A percentile compares a stretch with the other conserved stretches of the same genome.
These are phyloP conservation scores for Brassica cretica DNA, from an alignment of 345 rosid species.

Conservation along the genomic window DNA sequence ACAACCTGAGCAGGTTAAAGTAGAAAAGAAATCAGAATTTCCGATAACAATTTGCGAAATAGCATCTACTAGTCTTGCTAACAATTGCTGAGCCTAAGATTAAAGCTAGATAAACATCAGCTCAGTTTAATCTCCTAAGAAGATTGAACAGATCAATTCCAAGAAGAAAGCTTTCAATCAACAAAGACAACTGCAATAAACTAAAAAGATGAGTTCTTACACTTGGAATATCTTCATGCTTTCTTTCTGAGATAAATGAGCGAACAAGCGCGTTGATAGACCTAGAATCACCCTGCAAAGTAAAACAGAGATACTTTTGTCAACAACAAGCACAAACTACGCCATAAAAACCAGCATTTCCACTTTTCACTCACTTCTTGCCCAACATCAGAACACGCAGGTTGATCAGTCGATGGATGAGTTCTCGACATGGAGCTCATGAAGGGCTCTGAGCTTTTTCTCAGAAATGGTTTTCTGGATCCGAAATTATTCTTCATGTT, in stretches of 20 bases:
- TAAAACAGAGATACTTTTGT: background rate
- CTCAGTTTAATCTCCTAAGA: background rate
- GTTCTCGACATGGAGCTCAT: conserved; percentile 57
- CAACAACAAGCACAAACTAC: conserved; percentile 1
- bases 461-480: conserved; percentile 52
- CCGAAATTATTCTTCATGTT: conserved; percentile 46
- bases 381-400: conserved; percentile 36
- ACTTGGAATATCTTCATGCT: conserved; percentile 70
- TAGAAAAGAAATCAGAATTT: conserved; percentile 15
- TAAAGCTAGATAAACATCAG: background rate
- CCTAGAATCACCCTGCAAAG: conserved; percentile 53
- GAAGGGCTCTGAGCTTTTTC: conserved; percentile 69
- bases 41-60: background rate
- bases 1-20: conserved; percentile 50
- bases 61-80: conserved; percentile 14
- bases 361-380: conserved; percentile 57
- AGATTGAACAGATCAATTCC: background rate
- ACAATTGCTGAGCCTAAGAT: background rate
- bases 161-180: conserved; percentile 9
- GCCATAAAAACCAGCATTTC: conserved; percentile 15
- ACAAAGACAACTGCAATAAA: conserved; percentile 1
- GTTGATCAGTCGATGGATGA: conserved; percentile 40
- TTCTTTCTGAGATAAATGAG: conserved; percentile 65
- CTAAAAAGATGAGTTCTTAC: conserved; percentile 44
- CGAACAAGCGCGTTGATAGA: conserved; percentile 64